Conservation (phyloP, 139 green algal genomes). For the Chlamydomonas sphaeroides region DNA sequence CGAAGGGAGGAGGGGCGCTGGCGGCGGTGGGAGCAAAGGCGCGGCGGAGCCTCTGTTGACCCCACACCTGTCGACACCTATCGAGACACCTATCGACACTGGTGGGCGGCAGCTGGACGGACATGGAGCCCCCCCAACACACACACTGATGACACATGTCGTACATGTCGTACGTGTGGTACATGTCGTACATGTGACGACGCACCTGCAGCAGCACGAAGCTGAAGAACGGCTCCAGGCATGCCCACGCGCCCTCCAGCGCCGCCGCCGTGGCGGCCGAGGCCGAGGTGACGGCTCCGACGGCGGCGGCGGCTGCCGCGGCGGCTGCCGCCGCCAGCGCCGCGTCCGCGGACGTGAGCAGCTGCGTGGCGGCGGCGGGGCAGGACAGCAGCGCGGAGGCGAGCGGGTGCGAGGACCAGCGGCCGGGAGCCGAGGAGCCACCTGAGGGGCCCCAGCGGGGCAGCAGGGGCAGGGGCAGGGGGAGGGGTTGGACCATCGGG, state of each 20-base stretch:
- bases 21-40: too few species aligned
- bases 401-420: conserved; percentile 35
- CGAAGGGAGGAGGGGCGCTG: too few species aligned
- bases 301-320: background rate
- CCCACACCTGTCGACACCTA: background rate
- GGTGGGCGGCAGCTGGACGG: background rate
- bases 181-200: too few species aligned
- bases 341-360: background rate
- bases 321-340: background rate
- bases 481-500: too few species aligned
- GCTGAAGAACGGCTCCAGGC: conserved; percentile 38
- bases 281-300: background rate
- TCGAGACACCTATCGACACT: background rate
- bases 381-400: conserved; percentile 15
- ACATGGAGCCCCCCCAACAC: background rate
- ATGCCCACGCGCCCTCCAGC: background rate
- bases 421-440: background rate
- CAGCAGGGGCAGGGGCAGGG: too few species aligned
- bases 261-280: background rate
- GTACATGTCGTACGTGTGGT: too few species aligned
- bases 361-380: conserved; percentile 13
- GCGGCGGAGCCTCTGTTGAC: background rate
- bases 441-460: background rate
- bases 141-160: too few species aligned
- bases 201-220: conserved; percentile 45